Conservation (phyloP, 345 rosid genomes). For the Eucalyptus coolabah region DNA sequence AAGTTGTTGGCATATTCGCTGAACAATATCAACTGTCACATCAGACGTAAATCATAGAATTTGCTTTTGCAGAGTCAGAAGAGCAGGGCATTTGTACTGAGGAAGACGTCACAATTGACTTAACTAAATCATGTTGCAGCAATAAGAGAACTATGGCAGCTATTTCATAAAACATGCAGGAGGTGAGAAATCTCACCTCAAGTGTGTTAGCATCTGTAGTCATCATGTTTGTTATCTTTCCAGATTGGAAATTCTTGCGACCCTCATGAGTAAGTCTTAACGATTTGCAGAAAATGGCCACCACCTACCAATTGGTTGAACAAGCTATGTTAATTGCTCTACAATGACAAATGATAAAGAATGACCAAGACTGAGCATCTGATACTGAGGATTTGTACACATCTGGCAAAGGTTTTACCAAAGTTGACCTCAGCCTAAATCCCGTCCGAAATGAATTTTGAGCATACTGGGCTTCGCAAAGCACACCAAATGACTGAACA, state of each 20-base stretch:
- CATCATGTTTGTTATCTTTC: slow-evolving; percentile 90
- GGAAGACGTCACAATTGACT: neutral
- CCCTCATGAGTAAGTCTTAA: slow-evolving; percentile 74
- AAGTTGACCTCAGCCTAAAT: slow-evolving; percentile 75
- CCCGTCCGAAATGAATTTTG: slow-evolving; percentile 92
- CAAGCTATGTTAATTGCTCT: neutral
- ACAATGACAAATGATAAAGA: neutral
- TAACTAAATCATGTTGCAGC: neutral
- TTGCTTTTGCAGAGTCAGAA: neutral
- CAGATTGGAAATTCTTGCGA: slow-evolving; percentile 75
- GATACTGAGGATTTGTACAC: neutral
- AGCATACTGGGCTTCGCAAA: slow-evolving; percentile 66
- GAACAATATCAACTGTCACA: slow-evolving; percentile 1
- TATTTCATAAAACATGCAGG: neutral
- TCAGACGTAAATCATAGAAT: neutral
- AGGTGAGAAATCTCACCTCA: slow-evolving; percentile 33
- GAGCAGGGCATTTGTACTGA: neutral
- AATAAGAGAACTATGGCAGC: neutral
- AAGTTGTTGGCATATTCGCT: slow-evolving; percentile 83
- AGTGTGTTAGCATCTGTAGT: slow-evolving; percentile 89
- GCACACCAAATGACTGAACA: slow-evolving; percentile 61
- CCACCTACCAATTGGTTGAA: slow-evolving; percentile 33
- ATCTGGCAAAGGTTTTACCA: slow-evolving; percentile 35
- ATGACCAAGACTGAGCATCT: neutral
- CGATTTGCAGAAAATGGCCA: slow-evolving; percentile 85